Conservation (phyloP, 2,329 filamentous ascomycete species). For the Trichoderma cornu-damae region DNA sequence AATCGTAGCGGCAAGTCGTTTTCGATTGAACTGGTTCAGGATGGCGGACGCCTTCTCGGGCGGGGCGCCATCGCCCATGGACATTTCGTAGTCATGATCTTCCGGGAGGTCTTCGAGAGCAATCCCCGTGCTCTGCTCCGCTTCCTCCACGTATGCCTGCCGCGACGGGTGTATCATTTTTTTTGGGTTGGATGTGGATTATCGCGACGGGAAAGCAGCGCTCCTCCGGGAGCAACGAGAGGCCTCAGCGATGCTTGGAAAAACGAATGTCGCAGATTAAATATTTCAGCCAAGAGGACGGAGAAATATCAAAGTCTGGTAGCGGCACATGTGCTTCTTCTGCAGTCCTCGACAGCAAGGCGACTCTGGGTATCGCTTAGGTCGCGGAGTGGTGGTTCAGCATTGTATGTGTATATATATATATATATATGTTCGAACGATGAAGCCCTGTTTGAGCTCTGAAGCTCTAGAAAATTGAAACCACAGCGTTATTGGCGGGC, state of each 20-base stretch:
- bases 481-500: not conserved
- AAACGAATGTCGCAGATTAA: not conserved
- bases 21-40: slow-evolving; percentile 82
- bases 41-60: slow-evolving; percentile 82
- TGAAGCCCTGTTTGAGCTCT: not conserved
- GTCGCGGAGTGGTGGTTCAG: not conserved
- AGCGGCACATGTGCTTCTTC: not conserved
- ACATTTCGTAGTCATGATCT: slow-evolving; percentile 82
- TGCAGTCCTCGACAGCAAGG: not conserved
- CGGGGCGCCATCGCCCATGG: slow-evolving; percentile 60
- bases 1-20: slow-evolving; percentile 80
- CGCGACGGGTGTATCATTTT: slow-evolving; percentile 77
- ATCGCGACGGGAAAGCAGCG: not conserved
- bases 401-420: no score
- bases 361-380: not conserved
- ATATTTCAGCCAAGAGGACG: no score
- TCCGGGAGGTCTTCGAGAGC: slow-evolving; percentile 49
- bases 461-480: slow-evolving; percentile 9
- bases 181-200: not conserved
- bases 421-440: not conserved
- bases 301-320: not conserved
- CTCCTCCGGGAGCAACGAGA: not conserved
- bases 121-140: slow-evolving; percentile 49
- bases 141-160: slow-evolving; percentile 91
- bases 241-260: not conserved